These are phyloP conservation scores for Russula abietina DNA, from an alignment of 768 basidiomycete species.

Conservation along the genomic window DNA sequence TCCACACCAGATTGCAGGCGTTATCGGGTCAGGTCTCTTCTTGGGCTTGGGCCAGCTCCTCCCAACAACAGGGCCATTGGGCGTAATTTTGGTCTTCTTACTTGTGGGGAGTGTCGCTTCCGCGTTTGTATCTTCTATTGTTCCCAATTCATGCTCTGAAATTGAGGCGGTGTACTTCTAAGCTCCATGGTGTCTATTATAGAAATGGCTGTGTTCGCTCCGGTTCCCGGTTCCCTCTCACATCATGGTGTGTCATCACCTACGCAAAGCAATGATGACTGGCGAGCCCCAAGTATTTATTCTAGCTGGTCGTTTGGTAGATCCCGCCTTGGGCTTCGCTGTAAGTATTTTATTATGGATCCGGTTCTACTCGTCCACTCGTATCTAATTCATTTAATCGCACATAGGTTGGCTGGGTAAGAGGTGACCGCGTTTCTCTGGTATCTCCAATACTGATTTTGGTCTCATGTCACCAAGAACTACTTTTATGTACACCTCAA, in stretches of 20 bases:
- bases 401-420: conserved; percentile 24
- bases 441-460: neutral
- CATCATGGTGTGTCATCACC: conserved; percentile 26
- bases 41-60: conserved; percentile 32
- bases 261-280: neutral
- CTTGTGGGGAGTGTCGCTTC: conserved; percentile 31
- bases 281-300: neutral
- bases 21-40: conserved; percentile 32
- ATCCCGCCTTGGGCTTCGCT: conserved; percentile 32
- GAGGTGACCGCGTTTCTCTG: neutral
- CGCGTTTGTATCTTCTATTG: conserved; percentile 24
- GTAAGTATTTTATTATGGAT: conserved; percentile 20
- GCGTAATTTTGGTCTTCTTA: conserved; percentile 30
- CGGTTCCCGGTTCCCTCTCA: conserved; percentile 30
- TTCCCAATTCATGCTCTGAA: neutral
- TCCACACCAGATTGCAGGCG: conserved; percentile 27
- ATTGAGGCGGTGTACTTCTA: neutral
- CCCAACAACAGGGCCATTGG: conserved; percentile 28
- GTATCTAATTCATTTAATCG: neutral
- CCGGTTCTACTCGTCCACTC: neutral
- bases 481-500: conserved; percentile 20
- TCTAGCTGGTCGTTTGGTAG: conserved; percentile 32
- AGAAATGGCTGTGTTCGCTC: conserved; percentile 31
- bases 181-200: conserved; percentile 31
- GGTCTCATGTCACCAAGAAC: conserved; percentile 8